These are phyloP conservation scores for Mycena leptocephala DNA, from an alignment of 768 basidiomycete species.

Conservation along the genomic window DNA sequence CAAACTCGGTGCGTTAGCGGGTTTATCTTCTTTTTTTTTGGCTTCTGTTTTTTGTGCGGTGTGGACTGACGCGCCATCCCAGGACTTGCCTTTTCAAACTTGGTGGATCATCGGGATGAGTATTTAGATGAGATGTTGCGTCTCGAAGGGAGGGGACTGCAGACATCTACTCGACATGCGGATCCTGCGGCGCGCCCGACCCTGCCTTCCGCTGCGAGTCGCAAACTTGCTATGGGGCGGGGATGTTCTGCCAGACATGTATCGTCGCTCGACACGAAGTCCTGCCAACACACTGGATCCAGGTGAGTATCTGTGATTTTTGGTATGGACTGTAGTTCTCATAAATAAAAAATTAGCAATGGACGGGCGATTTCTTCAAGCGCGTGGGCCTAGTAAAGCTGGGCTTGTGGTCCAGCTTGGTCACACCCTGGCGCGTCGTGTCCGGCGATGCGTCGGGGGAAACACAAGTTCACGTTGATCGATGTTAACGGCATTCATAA, in stretches of 20 bases:
- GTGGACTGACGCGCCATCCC: too few species aligned
- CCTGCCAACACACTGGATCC: not conserved
- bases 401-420: not conserved
- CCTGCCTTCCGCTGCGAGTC: not conserved
- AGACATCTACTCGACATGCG: not conserved
- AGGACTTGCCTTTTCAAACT: not conserved
- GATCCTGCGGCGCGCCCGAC: not conserved
- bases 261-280: not conserved
- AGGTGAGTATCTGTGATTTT: too few species aligned
- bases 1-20: not conserved
- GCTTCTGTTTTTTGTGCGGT: too few species aligned
- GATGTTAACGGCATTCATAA: too few species aligned
- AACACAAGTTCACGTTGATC: too few species aligned
- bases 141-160: not conserved
- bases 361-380: not conserved
- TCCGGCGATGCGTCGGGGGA: too few species aligned
- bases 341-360: not conserved
- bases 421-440: not conserved
- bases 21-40: too few species aligned
- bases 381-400: not conserved
- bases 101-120: not conserved
- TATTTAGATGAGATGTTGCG: constrained; percentile 4
- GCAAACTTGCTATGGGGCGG: not conserved
- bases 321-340: too few species aligned
- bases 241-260: not conserved